Base-by-base conservation (phyloP, 306 rosid species). In the Quercus alba region DNA sequence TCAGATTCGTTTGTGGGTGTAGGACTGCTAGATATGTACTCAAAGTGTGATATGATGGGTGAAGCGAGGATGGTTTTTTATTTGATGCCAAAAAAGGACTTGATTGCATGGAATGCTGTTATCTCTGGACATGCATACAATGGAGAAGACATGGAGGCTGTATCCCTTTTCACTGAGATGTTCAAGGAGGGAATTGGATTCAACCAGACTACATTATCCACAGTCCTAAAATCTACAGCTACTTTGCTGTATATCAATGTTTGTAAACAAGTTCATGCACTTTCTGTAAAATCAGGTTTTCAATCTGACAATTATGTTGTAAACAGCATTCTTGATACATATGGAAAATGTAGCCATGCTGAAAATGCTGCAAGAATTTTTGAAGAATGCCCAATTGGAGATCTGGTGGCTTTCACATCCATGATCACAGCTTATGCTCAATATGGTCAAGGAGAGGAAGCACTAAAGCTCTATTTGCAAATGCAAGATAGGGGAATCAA, bases 361-460 rank as follows among this genome's bases (percentile, higher is more conserved):
- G 85, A 84, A 59, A 87, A 86, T 17, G 93, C 98, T 7, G 84
- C 84, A 72, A 88, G 82, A 85, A 75, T 91, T 63, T 94, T 94
- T 78, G 84, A 88, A 76, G 97, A 86, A 81, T 85, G 92, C 55
- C 80, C 81, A 23, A 76, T 83, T 82, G 97, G 86, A 84, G 98
- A 94, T 86, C 80, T 91, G 86, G 97, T 93, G 72, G 93, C 95
- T 61, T 94, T 87, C 85, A 94, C 97, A 52, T 92, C 98, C 76
- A 92, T 94, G 97, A 88, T 91, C 82, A 89, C 97, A 5, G 93
- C 94, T 70, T 92, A 88, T 85, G 85, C 97, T 57, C 98, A 92
- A 82, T 88, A 85, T 73, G 94, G 93, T 61, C 85, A 79, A 80
- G 97, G 97, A 2, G 97, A 92, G 75, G 97, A 88, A 80, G 93